Conservation (phyloP, 768 basidiomycete genomes). For the Kwoniella sp. region DNA sequence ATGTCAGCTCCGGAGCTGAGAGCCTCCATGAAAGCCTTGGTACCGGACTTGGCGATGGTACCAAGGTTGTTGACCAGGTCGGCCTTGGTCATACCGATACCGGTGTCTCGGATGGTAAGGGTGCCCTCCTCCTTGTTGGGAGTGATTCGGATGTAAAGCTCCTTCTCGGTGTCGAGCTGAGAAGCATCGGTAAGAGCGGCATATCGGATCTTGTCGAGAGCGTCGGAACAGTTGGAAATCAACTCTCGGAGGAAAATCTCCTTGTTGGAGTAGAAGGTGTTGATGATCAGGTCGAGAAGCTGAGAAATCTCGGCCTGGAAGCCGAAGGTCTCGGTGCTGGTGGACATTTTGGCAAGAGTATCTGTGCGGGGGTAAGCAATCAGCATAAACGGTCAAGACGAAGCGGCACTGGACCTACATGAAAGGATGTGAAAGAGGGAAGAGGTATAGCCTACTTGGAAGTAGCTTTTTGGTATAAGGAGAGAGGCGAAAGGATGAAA, state of each 20-base stretch:
- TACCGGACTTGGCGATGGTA: slow-evolving; percentile 55
- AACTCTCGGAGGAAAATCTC: slow-evolving; percentile 99
- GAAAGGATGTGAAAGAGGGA: background rate
- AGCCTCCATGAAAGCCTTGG: slow-evolving; percentile 98
- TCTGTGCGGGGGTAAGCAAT: background rate
- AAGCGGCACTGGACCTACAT: background rate
- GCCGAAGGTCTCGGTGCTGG: slow-evolving; percentile 46
- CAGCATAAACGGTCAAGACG: background rate
- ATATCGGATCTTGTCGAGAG: slow-evolving; percentile 98
- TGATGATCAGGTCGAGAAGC: slow-evolving; percentile 97
- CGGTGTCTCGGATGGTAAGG: slow-evolving; percentile 85
- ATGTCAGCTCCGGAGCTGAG: slow-evolving; percentile 59
- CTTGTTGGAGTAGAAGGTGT: slow-evolving; percentile 99
- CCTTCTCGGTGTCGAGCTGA: slow-evolving; percentile 82
- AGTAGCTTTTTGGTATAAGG: slow-evolving; percentile 3
- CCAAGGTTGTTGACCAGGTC: slow-evolving; percentile 97
- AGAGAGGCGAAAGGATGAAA: slow-evolving; percentile 1
- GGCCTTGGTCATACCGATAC: slow-evolving; percentile 99
- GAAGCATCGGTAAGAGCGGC: slow-evolving; percentile 89
- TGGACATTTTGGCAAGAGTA: slow-evolving; percentile 28
- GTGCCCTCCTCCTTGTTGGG: slow-evolving; percentile 95
- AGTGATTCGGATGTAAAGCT: slow-evolving; percentile 86
- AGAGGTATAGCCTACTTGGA: slow-evolving; percentile 6
- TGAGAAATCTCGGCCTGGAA: slow-evolving; percentile 98
- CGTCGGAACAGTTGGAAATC: slow-evolving; percentile 92